Conservation (phyloP, 768 basidiomycete species). For the Gautieria morchelliformis region DNA sequence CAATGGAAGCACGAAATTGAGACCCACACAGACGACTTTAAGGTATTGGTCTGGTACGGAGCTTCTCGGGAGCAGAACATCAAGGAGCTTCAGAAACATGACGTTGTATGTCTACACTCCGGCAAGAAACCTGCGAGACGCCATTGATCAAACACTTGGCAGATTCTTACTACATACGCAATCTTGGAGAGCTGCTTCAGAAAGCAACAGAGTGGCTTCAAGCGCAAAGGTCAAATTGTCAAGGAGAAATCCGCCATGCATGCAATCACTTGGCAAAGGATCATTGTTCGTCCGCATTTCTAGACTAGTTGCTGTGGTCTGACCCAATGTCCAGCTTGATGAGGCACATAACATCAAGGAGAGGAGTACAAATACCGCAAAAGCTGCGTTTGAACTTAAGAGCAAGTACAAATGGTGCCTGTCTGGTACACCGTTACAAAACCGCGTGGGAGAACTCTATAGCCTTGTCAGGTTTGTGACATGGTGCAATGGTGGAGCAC, state of each 20-base stretch:
- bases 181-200: constrained; percentile 88
- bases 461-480: constrained; percentile 57
- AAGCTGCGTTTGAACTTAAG: constrained; percentile 86
- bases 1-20: constrained; percentile 94
- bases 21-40: constrained; percentile 73
- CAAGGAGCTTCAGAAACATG: constrained; percentile 68
- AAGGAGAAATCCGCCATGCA: constrained; percentile 87
- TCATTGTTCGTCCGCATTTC: constrained; percentile 43
- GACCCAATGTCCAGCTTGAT: constrained; percentile 48
- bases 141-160: background rate
- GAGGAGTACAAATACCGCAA: constrained; percentile 87
- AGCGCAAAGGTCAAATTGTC: constrained; percentile 70
- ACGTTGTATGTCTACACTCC: constrained; percentile 53
- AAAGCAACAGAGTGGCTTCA: constrained; percentile 88
- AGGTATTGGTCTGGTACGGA: constrained; percentile 92
- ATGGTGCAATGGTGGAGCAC: constrained; percentile 6
- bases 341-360: constrained; percentile 99
- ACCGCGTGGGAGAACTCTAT: constrained; percentile 97
- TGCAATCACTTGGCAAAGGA: constrained; percentile 72
- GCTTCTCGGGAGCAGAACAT: constrained; percentile 54
- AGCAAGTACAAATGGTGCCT: constrained; percentile 87
- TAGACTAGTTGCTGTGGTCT: background rate
- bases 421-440: constrained; percentile 93
- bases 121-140: background rate
- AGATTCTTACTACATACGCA: constrained; percentile 82